Percentiles rank a stretch among this genome's conserved stretches.
Conservation (phyloP, 352 stramenopile genomes). For the Globisporangium solare region DNA sequence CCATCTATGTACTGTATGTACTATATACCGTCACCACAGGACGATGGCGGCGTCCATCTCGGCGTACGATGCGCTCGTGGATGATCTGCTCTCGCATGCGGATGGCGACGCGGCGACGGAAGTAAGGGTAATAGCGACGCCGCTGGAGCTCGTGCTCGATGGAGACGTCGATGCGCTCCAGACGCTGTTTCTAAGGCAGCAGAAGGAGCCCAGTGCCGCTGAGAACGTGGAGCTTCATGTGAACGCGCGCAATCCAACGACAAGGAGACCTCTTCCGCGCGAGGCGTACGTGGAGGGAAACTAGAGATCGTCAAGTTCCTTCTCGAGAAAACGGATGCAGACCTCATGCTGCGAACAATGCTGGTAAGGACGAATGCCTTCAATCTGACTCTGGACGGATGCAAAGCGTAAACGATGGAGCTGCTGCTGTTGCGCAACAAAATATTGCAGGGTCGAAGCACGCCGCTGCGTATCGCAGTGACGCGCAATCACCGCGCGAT, state of each 20-base stretch:
- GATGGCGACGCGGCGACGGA: background rate
- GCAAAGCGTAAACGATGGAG: too few relatives aligned
- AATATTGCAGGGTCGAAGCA: conserved; percentile 56
- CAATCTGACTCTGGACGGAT: background rate
- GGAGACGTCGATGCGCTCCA: conserved; percentile 25
- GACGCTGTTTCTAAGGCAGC: conserved; percentile 11
- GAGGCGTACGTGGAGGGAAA: conserved; percentile 45
- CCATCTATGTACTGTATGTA: too few relatives aligned
- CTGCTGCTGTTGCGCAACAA: too few relatives aligned
- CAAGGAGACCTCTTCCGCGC: conserved; percentile 54
- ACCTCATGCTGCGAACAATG: conserved; percentile 61
- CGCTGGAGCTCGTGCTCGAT: conserved; percentile 27
- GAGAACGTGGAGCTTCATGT: conserved; percentile 13
- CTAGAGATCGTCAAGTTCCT: conserved; percentile 54
- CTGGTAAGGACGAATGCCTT: conserved; percentile 27
- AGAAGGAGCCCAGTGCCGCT: conserved; percentile 2
- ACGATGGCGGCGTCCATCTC: conserved; percentile 1
- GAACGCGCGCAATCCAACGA: conserved; percentile 30
- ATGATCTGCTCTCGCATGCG: conserved; percentile 33
- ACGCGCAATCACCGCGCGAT: conserved; percentile 49
- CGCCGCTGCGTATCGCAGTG: conserved; percentile 57
- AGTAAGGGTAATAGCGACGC: conserved; percentile 5
- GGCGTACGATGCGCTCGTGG: conserved; percentile 35
- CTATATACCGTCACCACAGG: background rate
- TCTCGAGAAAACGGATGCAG: conserved; percentile 33